These are phyloP conservation scores for Ampelomyces quisqualis DNA, from an alignment of 2,329 filamentous ascomycete genomes.

Conservation along the genomic window DNA sequence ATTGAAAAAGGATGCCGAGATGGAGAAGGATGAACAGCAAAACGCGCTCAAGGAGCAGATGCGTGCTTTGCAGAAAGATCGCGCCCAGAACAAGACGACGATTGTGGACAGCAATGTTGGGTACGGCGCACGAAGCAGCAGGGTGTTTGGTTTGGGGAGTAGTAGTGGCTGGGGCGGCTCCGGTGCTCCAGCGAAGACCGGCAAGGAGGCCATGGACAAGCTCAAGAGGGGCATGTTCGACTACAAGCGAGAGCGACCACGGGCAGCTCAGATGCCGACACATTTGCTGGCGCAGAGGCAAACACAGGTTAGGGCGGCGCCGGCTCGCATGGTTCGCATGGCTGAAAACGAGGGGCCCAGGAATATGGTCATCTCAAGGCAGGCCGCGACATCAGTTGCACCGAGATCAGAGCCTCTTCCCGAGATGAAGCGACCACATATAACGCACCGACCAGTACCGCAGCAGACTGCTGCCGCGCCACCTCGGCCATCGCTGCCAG, in stretches of 20 bases:
- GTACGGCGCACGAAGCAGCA: constrained; percentile 23
- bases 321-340: constrained; percentile 36
- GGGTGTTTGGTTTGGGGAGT: constrained; percentile 18
- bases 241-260: constrained; percentile 34
- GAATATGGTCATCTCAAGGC: constrained; percentile 29
- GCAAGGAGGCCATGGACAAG: constrained; percentile 41
- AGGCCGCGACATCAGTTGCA: constrained; percentile 26
- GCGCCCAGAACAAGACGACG: constrained; percentile 32
- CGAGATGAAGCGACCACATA: constrained; percentile 17
- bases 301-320: constrained; percentile 27
- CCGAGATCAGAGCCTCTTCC: constrained; percentile 9
- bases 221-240: constrained; percentile 37
- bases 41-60: constrained; percentile 36
- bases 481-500: constrained; percentile 27
- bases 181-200: constrained; percentile 36
- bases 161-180: constrained; percentile 24
- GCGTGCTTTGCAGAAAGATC: constrained; percentile 34
- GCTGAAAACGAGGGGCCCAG: constrained; percentile 27
- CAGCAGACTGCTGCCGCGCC: constrained; percentile 15
- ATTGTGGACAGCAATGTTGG: constrained; percentile 33
- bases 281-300: constrained; percentile 31
- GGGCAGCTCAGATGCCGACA: constrained; percentile 29
- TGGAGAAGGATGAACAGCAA: constrained; percentile 36
- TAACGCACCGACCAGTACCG: constrained; percentile 24
- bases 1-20: constrained; percentile 45